A percentile compares a stretch with the other conserved stretches of the same genome.
Conservation (phyloP, 495 filamentous ascomycete species). For the Penicillium maclennaniae region DNA sequence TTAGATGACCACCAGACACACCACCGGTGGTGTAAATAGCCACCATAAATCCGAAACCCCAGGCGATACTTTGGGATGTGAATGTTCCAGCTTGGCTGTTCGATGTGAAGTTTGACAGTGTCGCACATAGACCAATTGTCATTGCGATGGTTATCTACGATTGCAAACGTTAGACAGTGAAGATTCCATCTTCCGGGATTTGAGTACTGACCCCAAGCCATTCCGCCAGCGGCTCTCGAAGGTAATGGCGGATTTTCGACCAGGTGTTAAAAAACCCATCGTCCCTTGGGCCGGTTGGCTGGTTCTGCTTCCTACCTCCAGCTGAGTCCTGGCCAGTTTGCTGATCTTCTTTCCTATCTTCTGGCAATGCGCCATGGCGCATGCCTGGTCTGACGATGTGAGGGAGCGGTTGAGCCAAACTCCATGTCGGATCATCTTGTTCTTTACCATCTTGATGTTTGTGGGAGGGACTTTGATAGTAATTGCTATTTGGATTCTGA, state of each 20-base stretch:
- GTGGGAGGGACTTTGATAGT: constrained; percentile 4
- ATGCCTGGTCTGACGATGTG: constrained; percentile 13
- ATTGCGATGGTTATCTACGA: constrained; percentile 21
- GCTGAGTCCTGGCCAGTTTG: background rate
- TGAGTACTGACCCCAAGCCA: constrained; percentile 23
- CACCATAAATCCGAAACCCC: constrained; percentile 44
- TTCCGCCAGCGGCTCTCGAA: constrained; percentile 23
- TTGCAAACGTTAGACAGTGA: background rate
- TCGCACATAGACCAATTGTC: constrained; percentile 21
- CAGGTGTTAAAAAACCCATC: constrained; percentile 21
- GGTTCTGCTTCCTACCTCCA: background rate
- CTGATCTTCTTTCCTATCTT: constrained; percentile 6
- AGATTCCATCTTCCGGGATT: background rate
- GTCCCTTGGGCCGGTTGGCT: constrained; percentile 1
- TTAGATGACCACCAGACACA: constrained; percentile 52
- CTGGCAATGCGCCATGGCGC: constrained; percentile 13
- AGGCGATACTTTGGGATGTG: constrained; percentile 20
- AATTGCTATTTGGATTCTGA: constrained; percentile 4
- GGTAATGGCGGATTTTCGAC: constrained; percentile 15
- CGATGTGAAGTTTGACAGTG: background rate
- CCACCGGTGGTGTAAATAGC: constrained; percentile 53
- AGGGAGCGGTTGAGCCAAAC: constrained; percentile 7
- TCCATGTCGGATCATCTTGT: constrained; percentile 3
- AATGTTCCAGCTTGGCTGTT: constrained; percentile 11
- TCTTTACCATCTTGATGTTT: constrained; percentile 4